Base-by-base conservation (phyloP, 495 filamentous ascomycete species). In the Podospora didyma region DNA sequence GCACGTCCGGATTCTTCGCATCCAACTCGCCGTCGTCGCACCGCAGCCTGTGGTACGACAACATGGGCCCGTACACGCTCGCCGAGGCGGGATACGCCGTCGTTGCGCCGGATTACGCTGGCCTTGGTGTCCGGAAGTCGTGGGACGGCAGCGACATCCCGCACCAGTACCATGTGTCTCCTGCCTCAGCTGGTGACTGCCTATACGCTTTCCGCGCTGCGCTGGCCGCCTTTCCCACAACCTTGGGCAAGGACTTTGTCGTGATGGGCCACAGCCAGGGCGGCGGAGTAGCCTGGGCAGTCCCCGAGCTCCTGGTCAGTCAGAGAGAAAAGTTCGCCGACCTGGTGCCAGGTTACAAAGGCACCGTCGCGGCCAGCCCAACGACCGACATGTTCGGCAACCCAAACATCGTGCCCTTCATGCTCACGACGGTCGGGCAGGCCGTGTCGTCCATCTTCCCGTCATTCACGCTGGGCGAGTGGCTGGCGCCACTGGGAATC, bases 41-140 rank as follows among this genome's bases (percentile, higher is more conserved):
- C 50, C 74, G 77, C 12, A 68, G 63, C 17, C 73, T 85, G 1
- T 42, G 39, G 39, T 76, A 81, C 51, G 62, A 75, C 23, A 73
- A 70, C 52, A 49, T 66, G 35, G 67, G 66, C 3, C 72, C 76
- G 0, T 80, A 70, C 56, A 60, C 65, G 7, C 58, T 81, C 41
- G 78, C 71, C 1, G 54, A 76, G 17, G 58, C 71, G 12, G 79
- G 79, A n/a, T 79, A 75, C 51, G 77, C 72, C 16, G 78, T 81
- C 6, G 69, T 82, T 20, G 77, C 76, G 1, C 67, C 79, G 5
- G 79, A 82, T 54, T 81, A 82, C 57, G 77, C 76, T 2, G 79
- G 79, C 2, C 69, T 79, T 0, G 79, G 79, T 21, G 69, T 80
- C 20, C 50, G 59, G 26, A 67, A 57, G 20, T 56, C 54, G 24